Conservation (phyloP, 768 basidiomycete genomes). For the Hypsizygus marmoreus region DNA sequence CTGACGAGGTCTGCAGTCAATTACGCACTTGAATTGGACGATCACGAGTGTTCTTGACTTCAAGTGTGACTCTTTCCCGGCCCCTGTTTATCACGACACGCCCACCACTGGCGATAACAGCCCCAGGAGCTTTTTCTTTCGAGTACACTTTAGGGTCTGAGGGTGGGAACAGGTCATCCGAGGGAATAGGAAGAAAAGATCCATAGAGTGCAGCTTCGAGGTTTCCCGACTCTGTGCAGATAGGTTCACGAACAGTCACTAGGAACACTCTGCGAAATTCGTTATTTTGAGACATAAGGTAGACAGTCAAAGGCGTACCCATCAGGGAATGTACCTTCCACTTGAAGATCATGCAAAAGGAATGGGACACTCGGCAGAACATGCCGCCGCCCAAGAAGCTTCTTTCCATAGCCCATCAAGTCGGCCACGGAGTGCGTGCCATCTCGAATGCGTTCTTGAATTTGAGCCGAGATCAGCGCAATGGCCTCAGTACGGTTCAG, state of each 20-base stretch:
- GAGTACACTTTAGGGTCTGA: constrained; percentile 49
- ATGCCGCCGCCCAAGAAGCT: constrained; percentile 83
- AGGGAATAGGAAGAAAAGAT: constrained; percentile 86
- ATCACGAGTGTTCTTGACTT: constrained; percentile 90
- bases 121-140: constrained; percentile 67
- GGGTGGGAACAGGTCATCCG: constrained; percentile 63
- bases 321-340: constrained; percentile 90
- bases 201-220: constrained; percentile 88
- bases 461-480: constrained; percentile 87
- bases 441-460: constrained; percentile 95
- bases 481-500: constrained; percentile 88
- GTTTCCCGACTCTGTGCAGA: constrained; percentile 81
- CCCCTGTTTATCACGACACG: constrained; percentile 77
- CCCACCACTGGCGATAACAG: constrained; percentile 65
- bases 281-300: constrained; percentile 1
- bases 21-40: constrained; percentile 82
- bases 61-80: constrained; percentile 65
- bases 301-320: constrained; percentile 50
- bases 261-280: constrained; percentile 70
- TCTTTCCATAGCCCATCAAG: constrained; percentile 93
- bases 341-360: constrained; percentile 85
- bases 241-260: constrained; percentile 96
- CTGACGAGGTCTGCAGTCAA: too few relatives aligned
- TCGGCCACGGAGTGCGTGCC: constrained; percentile 82
- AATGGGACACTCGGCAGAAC: constrained; percentile 81